Evolutionary conservation across 345 rosid species (phyloP), one percentile per base, ranked within the genome.

Genomic region (Sisymbrium irio): DNA sequence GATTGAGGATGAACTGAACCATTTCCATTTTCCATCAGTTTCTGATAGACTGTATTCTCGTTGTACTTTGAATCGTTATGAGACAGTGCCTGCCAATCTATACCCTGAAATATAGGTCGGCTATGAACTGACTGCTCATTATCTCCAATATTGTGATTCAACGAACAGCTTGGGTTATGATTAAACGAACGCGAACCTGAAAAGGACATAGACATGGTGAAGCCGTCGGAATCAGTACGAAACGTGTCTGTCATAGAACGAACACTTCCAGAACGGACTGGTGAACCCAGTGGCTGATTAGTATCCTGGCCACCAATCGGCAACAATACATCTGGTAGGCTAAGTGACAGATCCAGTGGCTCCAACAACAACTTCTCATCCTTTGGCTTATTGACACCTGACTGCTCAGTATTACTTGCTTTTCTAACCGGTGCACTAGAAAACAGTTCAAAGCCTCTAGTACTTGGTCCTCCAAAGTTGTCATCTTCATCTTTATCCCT

Each of bases 131-230:
- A 92, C 70, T 95, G 97, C 67, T 95, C 99, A 76, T 86, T 86
- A 64, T 95, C 99, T 84, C 88, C 72, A 15, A 90, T 83, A 73
- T 95, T 90, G 74, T 92, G 92, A 25, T 90, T 92, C 68, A 90
- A 76, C n/a, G 99, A 95, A 82, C 99, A 95, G 79, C 99, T 95
- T 57, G 97, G 93, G 77, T 95, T 92, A 79, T 95, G 99, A 77
- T 85, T 87, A 70, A 89, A 87, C 7, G 99, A 91, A 78, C 85
- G 97, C 15, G 99, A 92, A 64, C 97, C 97, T 11, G 99, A 92
- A 73, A 85, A 88, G 39, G 99, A 95, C 92, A 91, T 85, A 19
- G 98, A 94, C 73, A 85, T 87, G 27, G 97, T 89, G 67, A 95
- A 84, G 42, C 97, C 96, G 53, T 95, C 97, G 27, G 99, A 92